Evolutionary conservation across 306 rosid genomes (phyloP), one percentile per base, ranked within the genome.

Genomic region (Sicyos edulis): DNA sequence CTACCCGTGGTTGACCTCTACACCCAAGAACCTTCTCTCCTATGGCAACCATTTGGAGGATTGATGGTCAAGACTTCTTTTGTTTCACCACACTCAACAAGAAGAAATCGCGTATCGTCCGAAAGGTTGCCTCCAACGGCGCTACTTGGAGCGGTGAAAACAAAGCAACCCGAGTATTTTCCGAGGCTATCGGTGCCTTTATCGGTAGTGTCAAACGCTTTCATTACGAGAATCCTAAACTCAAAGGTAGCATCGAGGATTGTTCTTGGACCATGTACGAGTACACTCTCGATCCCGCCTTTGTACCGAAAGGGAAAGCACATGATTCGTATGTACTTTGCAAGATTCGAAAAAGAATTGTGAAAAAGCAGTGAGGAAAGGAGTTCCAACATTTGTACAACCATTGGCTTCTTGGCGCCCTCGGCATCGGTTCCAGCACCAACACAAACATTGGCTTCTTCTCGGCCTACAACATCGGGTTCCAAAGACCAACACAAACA

Each of bases 311-410:
- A 12, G 42, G 10, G 10, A 2, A 6, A 0, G 10, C 12, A 59
- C 42, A 59, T 13, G 42, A 59, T 14, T 59, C 65, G 0, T 58
- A 22, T 32, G 42, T 59, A 26, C 19, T 59, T 0, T 59, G 44
- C 14, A 26, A 12, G 5, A 29, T 59, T 24, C 42, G 44, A 7
- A 59, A 59, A 26, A 14, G 7, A 11, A 1, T 1, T 59, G 17
- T 1, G 29, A 26, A 26, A 44, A 59, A 0, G 0, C n/a, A n/a
- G 6, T 0, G 13, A 10, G 6, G 29, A 44, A 1, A 8, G 2
- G 0, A 2, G 2, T 9, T 0, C 12, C 10, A 1, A 1, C 49
- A n/a, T n/a, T n/a, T n/a, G n/a, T 8, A 0, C 49, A 8, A 44
- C 8, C 11, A 9, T 8, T 44, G 10, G 49, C 49, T 44, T 44